phyloP scores from a whole-genome alignment of 768 basidiomycete species.

The Agaricus blazei region DNA sequence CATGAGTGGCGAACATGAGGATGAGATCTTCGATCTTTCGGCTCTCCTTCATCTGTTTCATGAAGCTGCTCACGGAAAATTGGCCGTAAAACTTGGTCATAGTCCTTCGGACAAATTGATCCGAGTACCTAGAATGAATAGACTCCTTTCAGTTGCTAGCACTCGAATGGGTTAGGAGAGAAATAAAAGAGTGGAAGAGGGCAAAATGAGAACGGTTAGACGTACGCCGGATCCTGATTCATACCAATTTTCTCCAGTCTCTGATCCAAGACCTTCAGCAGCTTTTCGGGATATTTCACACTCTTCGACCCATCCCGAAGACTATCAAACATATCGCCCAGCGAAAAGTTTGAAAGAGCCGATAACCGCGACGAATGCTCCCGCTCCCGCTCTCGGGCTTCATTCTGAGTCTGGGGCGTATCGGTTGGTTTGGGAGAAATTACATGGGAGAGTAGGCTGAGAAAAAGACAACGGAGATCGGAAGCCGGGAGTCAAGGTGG shows the following conservation, averaged over 20 bases:
- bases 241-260: constrained; percentile 90
- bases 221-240: constrained; percentile 87
- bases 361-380: constrained; percentile 69
- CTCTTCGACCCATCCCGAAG: constrained; percentile 71
- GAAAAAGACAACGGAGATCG: constrained; percentile 2
- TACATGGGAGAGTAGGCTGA: constrained; percentile 69
- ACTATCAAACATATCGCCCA: constrained; percentile 65
- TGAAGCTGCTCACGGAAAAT: constrained; percentile 80
- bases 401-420: constrained; percentile 21
- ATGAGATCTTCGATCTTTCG: constrained; percentile 97
- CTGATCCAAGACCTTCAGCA: constrained; percentile 86
- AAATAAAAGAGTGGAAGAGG: neutral
- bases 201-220: constrained; percentile 13
- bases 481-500: neutral
- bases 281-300: constrained; percentile 91
- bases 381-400: constrained; percentile 42
- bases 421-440: constrained; percentile 54
- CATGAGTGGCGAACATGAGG: constrained; percentile 90
- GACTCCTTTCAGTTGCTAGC: neutral
- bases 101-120: constrained; percentile 83
- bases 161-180: too few species aligned
- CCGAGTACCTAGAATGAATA: constrained; percentile 62
- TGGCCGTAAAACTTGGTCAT: constrained; percentile 93
- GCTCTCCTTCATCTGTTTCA: constrained; percentile 90
- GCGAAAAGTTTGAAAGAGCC: constrained; percentile 60